Percentiles rank a stretch among this genome's conserved stretches.
Conservation (phyloP, 176 grass and related monocot species). For the Musa beccarii region DNA sequence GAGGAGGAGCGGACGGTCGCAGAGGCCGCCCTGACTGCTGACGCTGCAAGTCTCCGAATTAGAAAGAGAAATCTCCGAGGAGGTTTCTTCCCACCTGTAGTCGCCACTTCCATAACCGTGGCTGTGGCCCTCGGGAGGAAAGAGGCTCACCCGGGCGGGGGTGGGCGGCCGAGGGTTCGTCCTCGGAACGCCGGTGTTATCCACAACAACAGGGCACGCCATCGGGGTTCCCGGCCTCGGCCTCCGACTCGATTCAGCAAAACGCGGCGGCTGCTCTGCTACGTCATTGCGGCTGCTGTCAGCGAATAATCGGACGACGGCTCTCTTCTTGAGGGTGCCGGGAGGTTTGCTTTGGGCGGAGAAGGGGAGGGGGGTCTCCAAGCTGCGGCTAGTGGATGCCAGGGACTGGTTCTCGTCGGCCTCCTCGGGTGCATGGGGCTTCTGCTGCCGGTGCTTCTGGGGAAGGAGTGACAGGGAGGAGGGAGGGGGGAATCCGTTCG, state of each 20-base stretch:
- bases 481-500: slow-evolving; percentile 8
- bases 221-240: slow-evolving; percentile 29
- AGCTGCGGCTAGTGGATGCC: not conserved
- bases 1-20: slow-evolving; percentile 65
- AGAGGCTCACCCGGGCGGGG: slow-evolving; percentile 34
- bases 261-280: not conserved
- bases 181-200: slow-evolving; percentile 3
- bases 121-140: slow-evolving; percentile 1
- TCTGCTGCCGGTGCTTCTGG: slow-evolving; percentile 6
- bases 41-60: slow-evolving; percentile 42
- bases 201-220: not conserved
- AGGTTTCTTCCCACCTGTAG: slow-evolving; percentile 14
- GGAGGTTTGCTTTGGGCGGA: not conserved
- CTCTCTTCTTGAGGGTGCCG: slow-evolving; percentile 27
- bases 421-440: not conserved
- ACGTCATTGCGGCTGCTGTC: slow-evolving; percentile 21
- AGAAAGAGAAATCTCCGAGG: slow-evolving; percentile 38
- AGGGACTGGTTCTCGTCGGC: slow-evolving; percentile 66
- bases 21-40: slow-evolving; percentile 19
- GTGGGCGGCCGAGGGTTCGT: slow-evolving; percentile 33
- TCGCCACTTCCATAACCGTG: not conserved
- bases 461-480: slow-evolving; percentile 16
- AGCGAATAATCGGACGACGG: slow-evolving; percentile 61
- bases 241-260: not conserved
- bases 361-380: slow-evolving; percentile 1